phyloP scores from a whole-genome alignment of 768 basidiomycete genomes.

The Megacollybia marginata region DNA sequence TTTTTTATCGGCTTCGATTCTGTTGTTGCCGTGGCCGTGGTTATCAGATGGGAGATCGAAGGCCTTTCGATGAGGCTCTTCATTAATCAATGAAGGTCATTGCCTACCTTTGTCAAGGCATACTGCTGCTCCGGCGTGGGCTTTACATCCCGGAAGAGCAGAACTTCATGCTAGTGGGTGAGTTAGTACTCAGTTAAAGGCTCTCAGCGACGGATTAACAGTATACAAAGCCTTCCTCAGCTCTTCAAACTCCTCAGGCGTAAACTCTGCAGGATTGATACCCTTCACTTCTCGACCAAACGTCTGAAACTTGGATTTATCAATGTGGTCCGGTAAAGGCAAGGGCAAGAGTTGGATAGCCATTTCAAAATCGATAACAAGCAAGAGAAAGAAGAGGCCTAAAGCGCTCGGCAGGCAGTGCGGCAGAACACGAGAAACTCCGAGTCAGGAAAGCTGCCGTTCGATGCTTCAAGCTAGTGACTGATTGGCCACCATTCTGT shows the following conservation, averaged over 20 bases:
- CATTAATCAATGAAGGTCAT: background rate
- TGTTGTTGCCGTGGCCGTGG: constrained; percentile 89
- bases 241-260: constrained; percentile 55
- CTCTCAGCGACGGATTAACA: constrained; percentile 29
- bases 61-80: constrained; percentile 50
- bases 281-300: constrained; percentile 79
- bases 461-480: too few species aligned
- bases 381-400: too few species aligned
- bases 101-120: constrained; percentile 68
- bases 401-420: too few species aligned
- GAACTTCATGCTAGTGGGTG: constrained; percentile 48
- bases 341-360: constrained; percentile 60
- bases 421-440: too few species aligned
- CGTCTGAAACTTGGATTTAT: constrained; percentile 54
- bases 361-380: constrained; percentile 30
- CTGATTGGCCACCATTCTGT: too few species aligned
- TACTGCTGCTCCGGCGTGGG: constrained; percentile 81
- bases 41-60: constrained; percentile 58
- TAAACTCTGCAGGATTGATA: constrained; percentile 56
- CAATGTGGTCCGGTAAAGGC: constrained; percentile 66
- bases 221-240: constrained; percentile 71
- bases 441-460: too few species aligned
- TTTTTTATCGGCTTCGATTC: constrained; percentile 63
- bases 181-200: background rate
- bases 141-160: constrained; percentile 66